Evolutionary conservation across 805 yeast species (phyloP), one percentile per base, ranked within the genome.

Genomic region (Tetrapisispora nanseiensis): DNA sequence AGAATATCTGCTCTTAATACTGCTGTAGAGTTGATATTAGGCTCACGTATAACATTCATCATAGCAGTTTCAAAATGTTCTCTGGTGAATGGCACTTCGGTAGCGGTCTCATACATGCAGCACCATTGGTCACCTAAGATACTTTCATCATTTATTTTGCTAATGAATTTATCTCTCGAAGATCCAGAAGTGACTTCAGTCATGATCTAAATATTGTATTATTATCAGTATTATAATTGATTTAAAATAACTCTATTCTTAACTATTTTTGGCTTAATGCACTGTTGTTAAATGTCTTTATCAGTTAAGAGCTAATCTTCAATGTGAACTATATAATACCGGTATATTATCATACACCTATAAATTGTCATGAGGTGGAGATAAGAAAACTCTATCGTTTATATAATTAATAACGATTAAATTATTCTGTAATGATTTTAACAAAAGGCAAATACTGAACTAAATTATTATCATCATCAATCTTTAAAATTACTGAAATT

Each of bases 1-100:
- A 84, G 57, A 20, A 87, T 76, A 62, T 90, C 97, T 0, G 97
- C 95, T 50, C 97, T 68, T 62, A 90, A 67, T 27, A 89, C 82
- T 28, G 86, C 92, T 0, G 96, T 83, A 10, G 97, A 89, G 63
- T 89, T 90, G 63, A 86, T 83, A 57, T 87, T 84, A 15, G 96
- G 96, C 49, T 85, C 86, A 45, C 73, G 70, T 41, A 86, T 82
- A 46, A 86, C 69, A 59, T 86, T 84, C 34, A 74, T 62, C 89
- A 86, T 82, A 6, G 95, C 95, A 3, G 66, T 65, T 43, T 76
- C 79, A 55, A 80, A 86, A 62, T 86, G 85, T 5, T 59, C 61
- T 12, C 46, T 56, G 11, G 42, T 47, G 33, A 62, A 62, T 3
- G 46, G 43, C 2, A 56, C 56, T 15, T 51, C 45, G 13, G 35